Percentiles rank a stretch among this genome's conserved stretches.
Evolutionary conservation across 2,329 filamentous ascomycete species (phyloP).

Genomic region (Colletotrichum nymphaeae): DNA sequence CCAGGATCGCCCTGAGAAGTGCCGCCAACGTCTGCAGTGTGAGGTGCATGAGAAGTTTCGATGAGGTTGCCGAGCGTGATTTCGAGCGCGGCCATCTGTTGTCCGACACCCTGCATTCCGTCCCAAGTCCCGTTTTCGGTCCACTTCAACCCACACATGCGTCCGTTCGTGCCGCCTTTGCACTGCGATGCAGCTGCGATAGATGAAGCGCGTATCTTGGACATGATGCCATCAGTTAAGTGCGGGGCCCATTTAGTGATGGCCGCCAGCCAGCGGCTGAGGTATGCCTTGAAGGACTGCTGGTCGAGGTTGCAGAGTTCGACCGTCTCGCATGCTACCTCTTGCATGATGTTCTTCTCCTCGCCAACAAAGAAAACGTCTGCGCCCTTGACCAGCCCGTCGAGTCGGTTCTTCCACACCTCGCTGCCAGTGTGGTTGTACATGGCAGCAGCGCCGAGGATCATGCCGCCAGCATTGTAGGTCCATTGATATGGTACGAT

Average conservation of each 20-base stretch:
- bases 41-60: slow-evolving; percentile 46
- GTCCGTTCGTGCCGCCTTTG: slow-evolving; percentile 64
- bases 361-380: slow-evolving; percentile 66
- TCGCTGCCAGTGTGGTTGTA: slow-evolving; percentile 68
- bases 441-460: slow-evolving; percentile 76
- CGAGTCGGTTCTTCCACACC: slow-evolving; percentile 68
- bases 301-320: slow-evolving; percentile 72
- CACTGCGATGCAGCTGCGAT: slow-evolving; percentile 68
- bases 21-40: slow-evolving; percentile 66
- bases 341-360: slow-evolving; percentile 69
- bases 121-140: slow-evolving; percentile 65
- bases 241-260: slow-evolving; percentile 73
- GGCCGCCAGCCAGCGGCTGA: slow-evolving; percentile 70
- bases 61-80: slow-evolving; percentile 73
- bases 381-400: slow-evolving; percentile 65
- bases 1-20: slow-evolving; percentile 62
- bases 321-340: slow-evolving; percentile 73
- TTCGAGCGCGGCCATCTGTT: slow-evolving; percentile 78
- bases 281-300: slow-evolving; percentile 73
- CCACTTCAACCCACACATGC: slow-evolving; percentile 72
- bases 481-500: slow-evolving; percentile 74
- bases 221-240: slow-evolving; percentile 64
- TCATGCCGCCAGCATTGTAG: slow-evolving; percentile 75
- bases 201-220: slow-evolving; percentile 65
- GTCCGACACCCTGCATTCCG: slow-evolving; percentile 71